Evolutionary conservation across 2,329 filamentous ascomycete genomes (phyloP), one percentile per base, ranked within the genome.

Genomic region (Colletotrichum salicis): DNA sequence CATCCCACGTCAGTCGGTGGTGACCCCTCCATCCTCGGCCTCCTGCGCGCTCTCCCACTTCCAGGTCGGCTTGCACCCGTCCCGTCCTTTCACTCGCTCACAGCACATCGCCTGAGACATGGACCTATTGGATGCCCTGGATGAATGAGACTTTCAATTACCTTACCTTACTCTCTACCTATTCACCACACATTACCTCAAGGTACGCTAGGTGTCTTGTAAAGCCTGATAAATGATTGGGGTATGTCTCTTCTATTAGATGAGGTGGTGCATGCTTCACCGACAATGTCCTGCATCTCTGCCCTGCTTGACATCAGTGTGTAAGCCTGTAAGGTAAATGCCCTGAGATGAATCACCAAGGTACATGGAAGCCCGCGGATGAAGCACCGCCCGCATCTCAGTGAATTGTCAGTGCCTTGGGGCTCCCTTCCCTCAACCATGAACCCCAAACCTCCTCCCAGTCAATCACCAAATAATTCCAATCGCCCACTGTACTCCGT

Each of bases 231-330:
- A 27, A 51, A 45, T 45, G 48, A n/a, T 61, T 41, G 37, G 45
- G 45, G 27, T 29, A 4, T 22, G 19, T 19, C 12, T 48, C 58
- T 63, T 22, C 24, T 37, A n/a, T 27, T 22, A 52, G 52, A 55
- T 55, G 45, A 52, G 52, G n/a, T 55, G 45, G 60, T 15, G 60
- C 31, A 54, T 63, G 60, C 45, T 54, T 63, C 60, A 29, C 48
- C 48, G 60, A 37, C 31, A 24, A 15, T n/a, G 57, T 27, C 35
- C 15, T 45, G 22, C 22, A 27, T 19, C 15, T 19, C 15, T 4
- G 29, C 31, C 60, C 60, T 63, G 48, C 48, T 13, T 54, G 8
- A 29, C 48, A 10, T 19, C 41, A 48, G 41, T 22, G 41, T 48
- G 19, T 48, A 48, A 48, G 35, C 12, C 37, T 41, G 37, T 24